Base-by-base conservation (phyloP, 306 rosid species). In the Vigna unguiculata region DNA sequence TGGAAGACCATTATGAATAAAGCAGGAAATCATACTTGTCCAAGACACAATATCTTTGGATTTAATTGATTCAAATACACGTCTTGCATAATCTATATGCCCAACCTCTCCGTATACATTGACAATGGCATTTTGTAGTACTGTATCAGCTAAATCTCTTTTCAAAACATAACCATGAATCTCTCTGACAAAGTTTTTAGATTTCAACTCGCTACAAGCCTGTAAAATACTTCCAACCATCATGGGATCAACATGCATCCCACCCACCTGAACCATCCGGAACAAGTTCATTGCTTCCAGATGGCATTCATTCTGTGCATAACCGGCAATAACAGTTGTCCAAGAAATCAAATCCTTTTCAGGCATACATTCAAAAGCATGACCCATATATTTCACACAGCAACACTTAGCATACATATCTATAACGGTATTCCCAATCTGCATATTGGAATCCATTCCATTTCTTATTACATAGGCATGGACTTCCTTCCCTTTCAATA, bases 261-360 rank as follows among this genome's bases (percentile, higher is more conserved):
- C 88, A 77, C 82, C 75, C 25, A 17, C 25, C 71, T 66, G 90
- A 64, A 71, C 89, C 78, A 79, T 76, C 65, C 45, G 58, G 75
- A 85, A 89, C 72, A 88, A 65, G 72, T 88, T 80, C 14, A 90
- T 78, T 74, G 91, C 88, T 40, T 36, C 79, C 15, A 28, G 40
- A 60, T 85, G 83, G 62, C 78, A 72, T 80, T 74, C 80, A 76
- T 83, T 89, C 78, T 89, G 90, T 24, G 93, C 88, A 81, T 80
- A 89, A 67, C 97, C 97, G 65, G 95, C 78, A 10, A 89, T 88
- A 49, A 85, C 75, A 34, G 97, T 88, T 62, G 97, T 86, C 93
- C 97, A 91, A 40, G 97, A 88, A 78, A 91, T 79, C 54, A 79
- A 65, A 77, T 91, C 97, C 28, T 82, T 89, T 17, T 51, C 61